phyloP scores from a whole-genome alignment of 352 stramenopile species.

The Peronospora farinosa region DNA sequence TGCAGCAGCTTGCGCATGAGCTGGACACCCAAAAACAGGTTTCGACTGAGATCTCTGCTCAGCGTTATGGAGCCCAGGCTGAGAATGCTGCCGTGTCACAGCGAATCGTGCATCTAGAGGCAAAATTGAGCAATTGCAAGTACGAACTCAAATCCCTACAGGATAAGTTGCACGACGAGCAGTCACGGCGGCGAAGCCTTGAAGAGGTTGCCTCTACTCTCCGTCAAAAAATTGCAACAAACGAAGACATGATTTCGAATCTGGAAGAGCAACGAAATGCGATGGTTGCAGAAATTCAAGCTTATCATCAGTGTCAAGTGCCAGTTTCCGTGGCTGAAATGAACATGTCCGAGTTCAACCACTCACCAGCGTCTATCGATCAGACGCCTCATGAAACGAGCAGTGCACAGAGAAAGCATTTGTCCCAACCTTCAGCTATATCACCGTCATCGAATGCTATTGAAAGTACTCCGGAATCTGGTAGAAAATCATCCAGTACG shows the following conservation, averaged over 20 bases:
- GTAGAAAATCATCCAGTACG: conserved; percentile 26
- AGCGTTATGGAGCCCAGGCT: conserved; percentile 65
- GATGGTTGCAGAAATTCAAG: conserved; percentile 69
- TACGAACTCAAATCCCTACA: conserved; percentile 60
- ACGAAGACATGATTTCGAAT: conserved; percentile 51
- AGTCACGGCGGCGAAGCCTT: conserved; percentile 46
- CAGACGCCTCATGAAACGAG: conserved; percentile 7
- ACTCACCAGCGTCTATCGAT: conserved; percentile 24
- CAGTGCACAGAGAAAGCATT: conserved; percentile 6
- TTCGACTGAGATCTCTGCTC: conserved; percentile 71
- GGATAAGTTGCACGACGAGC: conserved; percentile 50
- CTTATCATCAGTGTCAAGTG: conserved; percentile 44
- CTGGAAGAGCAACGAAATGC: conserved; percentile 69
- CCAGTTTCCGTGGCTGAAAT: conserved; percentile 37
- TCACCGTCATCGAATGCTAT: conserved; percentile 23
- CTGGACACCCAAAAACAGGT: conserved; percentile 63
- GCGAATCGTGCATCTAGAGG: conserved; percentile 70
- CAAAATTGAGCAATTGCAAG: conserved; percentile 63
- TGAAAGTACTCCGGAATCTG: conserved; percentile 25
- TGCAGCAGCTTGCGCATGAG: conserved; percentile 40
- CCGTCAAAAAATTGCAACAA: conserved; percentile 57
- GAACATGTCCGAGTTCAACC: conserved; percentile 59
- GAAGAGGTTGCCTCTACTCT: conserved; percentile 60
- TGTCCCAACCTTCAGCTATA: conserved; percentile 13
- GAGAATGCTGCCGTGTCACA: conserved; percentile 70